Conservation (phyloP, 2,329 filamentous ascomycete species). For the Xylariales sp. region DNA sequence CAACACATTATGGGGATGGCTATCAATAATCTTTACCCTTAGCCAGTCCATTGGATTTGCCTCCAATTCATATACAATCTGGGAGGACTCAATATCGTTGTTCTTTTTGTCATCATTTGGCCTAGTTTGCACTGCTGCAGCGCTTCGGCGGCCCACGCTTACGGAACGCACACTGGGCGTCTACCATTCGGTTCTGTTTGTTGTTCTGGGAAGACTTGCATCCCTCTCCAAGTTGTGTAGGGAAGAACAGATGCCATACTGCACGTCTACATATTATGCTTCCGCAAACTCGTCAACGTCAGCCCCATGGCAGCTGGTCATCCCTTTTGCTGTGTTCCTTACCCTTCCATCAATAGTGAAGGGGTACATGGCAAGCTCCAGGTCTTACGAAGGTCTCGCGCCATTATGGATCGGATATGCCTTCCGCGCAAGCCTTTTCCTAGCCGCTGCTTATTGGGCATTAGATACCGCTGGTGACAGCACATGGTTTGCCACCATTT, state of each 20-base stretch:
- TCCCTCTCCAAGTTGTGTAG: constrained; percentile 90
- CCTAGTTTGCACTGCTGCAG: constrained; percentile 66
- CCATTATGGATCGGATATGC: constrained; percentile 78
- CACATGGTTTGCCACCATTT: constrained; percentile 64
- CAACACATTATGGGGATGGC: constrained; percentile 81
- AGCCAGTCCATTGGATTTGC: constrained; percentile 91
- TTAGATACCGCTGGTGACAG: constrained; percentile 85
- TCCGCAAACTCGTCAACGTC: constrained; percentile 90
- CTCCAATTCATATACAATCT: constrained; percentile 97
- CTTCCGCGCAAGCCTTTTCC: constrained; percentile 69
- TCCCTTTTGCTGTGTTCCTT: constrained; percentile 72
- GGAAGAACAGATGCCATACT: constrained; percentile 98
- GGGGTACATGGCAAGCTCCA: constrained; percentile 75
- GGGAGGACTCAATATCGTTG: constrained; percentile 92
- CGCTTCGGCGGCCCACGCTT: constrained; percentile 64
- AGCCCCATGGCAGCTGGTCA: constrained; percentile 78
- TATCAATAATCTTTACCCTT: constrained; percentile 75
- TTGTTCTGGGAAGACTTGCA: constrained; percentile 71
- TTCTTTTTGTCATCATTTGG: constrained; percentile 92
- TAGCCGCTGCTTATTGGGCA: constrained; percentile 80
- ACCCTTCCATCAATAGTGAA: constrained; percentile 71
- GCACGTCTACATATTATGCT: constrained; percentile 91
- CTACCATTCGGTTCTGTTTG: constrained; percentile 81
- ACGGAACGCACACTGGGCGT: constrained; percentile 70
- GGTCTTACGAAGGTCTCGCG: constrained; percentile 83